phyloP scores from a whole-genome alignment of 2,329 filamentous ascomycete species.

The Verticillium klebahnii region DNA sequence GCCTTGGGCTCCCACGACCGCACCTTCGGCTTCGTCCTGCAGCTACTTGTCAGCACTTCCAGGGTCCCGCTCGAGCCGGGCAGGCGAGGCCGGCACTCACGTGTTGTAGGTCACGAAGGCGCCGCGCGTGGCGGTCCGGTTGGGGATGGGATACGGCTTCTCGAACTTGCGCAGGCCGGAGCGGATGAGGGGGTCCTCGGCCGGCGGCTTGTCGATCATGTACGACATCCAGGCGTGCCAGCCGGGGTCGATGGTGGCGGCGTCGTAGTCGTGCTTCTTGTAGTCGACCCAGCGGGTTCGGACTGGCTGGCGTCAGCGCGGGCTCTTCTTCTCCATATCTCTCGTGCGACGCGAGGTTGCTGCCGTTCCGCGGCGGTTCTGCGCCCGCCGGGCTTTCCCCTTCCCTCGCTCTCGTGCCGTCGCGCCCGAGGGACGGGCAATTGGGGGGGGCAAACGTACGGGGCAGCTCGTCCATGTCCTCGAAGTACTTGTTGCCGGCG shows the following conservation, averaged over 20 bases:
- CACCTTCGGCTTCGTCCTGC: constrained; percentile 50
- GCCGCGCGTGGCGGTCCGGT: constrained; percentile 68
- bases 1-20: constrained; percentile 44
- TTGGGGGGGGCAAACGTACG: constrained; percentile 47
- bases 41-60: constrained; percentile 1
- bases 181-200: constrained; percentile 67
- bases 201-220: constrained; percentile 80
- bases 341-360: neutral
- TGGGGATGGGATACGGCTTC: constrained; percentile 63
- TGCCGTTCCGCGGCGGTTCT: neutral
- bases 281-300: constrained; percentile 98
- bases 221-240: constrained; percentile 99
- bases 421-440: neutral
- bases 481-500: constrained; percentile 96
- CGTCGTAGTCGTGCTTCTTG: constrained; percentile 78
- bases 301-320: constrained; percentile 45
- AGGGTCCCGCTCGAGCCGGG: neutral
- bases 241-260: constrained; percentile 84
- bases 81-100: constrained; percentile 51
- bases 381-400: neutral
- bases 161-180: constrained; percentile 71
- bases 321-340: constrained; percentile 2
- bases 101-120: constrained; percentile 95
- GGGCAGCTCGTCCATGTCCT: constrained; percentile 92
- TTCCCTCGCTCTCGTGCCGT: neutral